These are phyloP conservation scores for Sergeia podlipaevii DNA, from an alignment of 208 protist genomes.

Conservation along the genomic window DNA sequence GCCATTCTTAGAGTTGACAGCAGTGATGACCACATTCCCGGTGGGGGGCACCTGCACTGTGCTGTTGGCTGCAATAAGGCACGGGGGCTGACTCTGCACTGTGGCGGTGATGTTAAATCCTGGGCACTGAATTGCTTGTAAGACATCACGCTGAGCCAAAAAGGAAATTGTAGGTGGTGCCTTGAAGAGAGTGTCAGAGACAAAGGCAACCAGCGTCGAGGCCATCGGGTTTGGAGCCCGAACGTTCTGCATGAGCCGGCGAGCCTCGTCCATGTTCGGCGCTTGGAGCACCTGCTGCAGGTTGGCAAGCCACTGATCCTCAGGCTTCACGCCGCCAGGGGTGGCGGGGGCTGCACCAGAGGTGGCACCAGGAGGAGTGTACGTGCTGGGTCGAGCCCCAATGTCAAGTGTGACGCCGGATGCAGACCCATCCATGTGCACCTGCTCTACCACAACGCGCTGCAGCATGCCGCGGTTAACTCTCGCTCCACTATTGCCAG, in stretches of 20 bases:
- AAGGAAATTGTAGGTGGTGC: constrained; percentile 61
- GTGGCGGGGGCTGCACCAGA: background rate
- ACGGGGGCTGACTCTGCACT: constrained; percentile 39
- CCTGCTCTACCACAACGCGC: constrained; percentile 33
- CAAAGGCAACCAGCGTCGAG: constrained; percentile 44
- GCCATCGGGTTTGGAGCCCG: constrained; percentile 28
- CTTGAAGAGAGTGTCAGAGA: constrained; percentile 49
- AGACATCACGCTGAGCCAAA: constrained; percentile 15
- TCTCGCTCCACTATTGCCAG: constrained; percentile 6
- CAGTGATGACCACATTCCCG: constrained; percentile 33
- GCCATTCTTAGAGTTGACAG: constrained; percentile 29
- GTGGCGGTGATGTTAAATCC: constrained; percentile 52
- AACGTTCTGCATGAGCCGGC: constrained; percentile 36
- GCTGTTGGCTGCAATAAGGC: constrained; percentile 31
- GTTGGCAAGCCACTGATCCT: constrained; percentile 50
- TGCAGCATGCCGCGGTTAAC: constrained; percentile 11
- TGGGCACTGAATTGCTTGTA: constrained; percentile 51
- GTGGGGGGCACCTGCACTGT: constrained; percentile 28
- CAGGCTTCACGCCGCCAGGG: background rate
- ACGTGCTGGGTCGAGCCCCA: constrained; percentile 1
- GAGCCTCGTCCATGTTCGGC: constrained; percentile 34
- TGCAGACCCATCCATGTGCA: constrained; percentile 25
- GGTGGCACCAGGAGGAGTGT: constrained; percentile 4
- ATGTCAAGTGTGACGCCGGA: constrained; percentile 25
- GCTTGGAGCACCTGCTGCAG: constrained; percentile 43